Evolutionary conservation across 2,329 filamentous ascomycete genomes (phyloP).

Genomic region (Neonectria sp.): DNA sequence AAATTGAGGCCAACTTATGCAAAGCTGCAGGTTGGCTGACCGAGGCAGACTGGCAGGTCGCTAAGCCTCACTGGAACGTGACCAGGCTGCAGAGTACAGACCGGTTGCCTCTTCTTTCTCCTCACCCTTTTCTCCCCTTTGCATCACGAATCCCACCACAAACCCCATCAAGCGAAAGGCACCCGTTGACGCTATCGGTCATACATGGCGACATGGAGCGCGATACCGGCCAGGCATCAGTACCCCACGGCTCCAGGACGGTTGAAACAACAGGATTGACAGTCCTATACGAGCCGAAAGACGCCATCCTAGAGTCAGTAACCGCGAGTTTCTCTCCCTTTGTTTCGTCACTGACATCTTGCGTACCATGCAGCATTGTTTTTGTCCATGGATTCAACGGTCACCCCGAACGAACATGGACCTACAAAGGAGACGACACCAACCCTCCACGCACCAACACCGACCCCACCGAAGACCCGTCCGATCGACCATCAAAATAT

Average conservation of each 20-base stretch:
- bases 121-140: background rate
- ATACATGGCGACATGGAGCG: background rate
- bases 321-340: background rate
- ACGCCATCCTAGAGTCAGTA: background rate
- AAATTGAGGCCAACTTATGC: background rate
- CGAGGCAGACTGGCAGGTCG: background rate
- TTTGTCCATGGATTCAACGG: slow-evolving; percentile 12
- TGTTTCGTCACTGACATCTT: background rate
- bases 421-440: slow-evolving; percentile 1
- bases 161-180: background rate
- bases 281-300: background rate
- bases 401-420: slow-evolving; percentile 9
- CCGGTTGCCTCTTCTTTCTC: background rate
- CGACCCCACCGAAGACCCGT: slow-evolving; percentile 8
- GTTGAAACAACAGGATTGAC: background rate
- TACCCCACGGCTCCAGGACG: background rate
- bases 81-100: background rate
- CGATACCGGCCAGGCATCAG: background rate
- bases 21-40: background rate
- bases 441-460: background rate
- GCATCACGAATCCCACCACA: background rate
- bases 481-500: slow-evolving; percentile 13
- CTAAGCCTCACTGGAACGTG: background rate
- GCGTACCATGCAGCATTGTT: background rate
- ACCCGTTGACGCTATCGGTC: background rate